These are phyloP conservation scores for Medicago lupulina DNA, from an alignment of 306 rosid species.

Conservation along the genomic window DNA sequence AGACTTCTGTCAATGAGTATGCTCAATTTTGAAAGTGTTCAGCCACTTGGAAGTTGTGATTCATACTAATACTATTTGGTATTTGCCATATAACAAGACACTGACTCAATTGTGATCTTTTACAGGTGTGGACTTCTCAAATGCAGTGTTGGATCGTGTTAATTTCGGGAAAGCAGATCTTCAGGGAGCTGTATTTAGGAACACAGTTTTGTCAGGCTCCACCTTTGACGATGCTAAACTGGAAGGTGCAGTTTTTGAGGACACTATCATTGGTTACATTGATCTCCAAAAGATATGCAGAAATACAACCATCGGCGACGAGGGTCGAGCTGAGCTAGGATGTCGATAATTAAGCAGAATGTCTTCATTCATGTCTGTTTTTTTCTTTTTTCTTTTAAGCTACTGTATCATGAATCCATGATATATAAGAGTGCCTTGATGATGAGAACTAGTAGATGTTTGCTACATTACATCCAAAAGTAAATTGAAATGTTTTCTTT, in stretches of 20 bases:
- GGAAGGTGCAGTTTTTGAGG: slow-evolving; percentile 80
- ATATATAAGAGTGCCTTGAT: slow-evolving; percentile 27
- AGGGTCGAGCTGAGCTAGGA: slow-evolving; percentile 77
- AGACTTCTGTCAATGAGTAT: too few species aligned
- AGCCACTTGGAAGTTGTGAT: too few species aligned
- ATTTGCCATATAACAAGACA: not conserved
- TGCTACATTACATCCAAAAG: slow-evolving; percentile 34
- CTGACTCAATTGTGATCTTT: slow-evolving; percentile 17
- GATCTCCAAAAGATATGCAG: slow-evolving; percentile 91
- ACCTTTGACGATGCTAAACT: slow-evolving; percentile 81
- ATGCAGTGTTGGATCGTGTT: slow-evolving; percentile 91
- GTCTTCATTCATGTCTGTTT: not conserved
- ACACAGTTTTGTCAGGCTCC: slow-evolving; percentile 85
- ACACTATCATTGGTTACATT: slow-evolving; percentile 90
- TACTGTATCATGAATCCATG: slow-evolving; percentile 18
- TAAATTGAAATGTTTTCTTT: slow-evolving; percentile 34
- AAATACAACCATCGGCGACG: slow-evolving; percentile 63
- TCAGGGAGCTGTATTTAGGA: slow-evolving; percentile 81
- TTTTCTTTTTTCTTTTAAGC: slow-evolving; percentile 21
- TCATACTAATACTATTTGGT: too few species aligned
- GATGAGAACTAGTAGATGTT: slow-evolving; percentile 37
- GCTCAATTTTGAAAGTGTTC: too few species aligned
- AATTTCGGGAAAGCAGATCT: slow-evolving; percentile 91
- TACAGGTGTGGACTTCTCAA: slow-evolving; percentile 87
- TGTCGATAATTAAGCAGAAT: slow-evolving; percentile 59